Evolutionary conservation across 345 rosid species (phyloP).

Genomic region (Eucalyptus decipiens): DNA sequence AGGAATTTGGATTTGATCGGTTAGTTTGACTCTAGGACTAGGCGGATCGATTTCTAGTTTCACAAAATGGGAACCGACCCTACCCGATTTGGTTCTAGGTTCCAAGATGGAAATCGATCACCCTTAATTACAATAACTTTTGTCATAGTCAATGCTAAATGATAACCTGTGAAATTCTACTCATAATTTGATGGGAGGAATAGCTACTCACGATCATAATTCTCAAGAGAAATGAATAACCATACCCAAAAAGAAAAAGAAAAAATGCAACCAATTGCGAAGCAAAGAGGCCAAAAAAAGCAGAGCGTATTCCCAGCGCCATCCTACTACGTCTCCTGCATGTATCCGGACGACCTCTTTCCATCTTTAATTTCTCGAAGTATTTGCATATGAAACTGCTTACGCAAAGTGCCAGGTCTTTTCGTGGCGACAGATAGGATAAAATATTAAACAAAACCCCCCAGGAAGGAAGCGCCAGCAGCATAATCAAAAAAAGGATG

Average conservation of each 20-base stretch:
- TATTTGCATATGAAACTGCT: background rate
- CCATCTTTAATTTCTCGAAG: too few relatives aligned
- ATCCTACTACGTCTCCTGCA: background rate
- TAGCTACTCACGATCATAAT: background rate
- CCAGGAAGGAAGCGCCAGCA: background rate
- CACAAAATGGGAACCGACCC: background rate
- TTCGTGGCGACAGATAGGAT: background rate
- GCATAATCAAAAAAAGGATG: background rate
- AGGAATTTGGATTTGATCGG: accelerated
- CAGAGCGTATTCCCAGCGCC: background rate
- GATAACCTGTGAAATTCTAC: background rate
- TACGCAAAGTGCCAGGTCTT: background rate
- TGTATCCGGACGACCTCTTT: background rate
- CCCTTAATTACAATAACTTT: background rate
- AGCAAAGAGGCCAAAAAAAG: background rate
- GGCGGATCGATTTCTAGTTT: accelerated
- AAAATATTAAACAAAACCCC: background rate
- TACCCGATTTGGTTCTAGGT: accelerated
- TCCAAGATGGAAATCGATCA: background rate
- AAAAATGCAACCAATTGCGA: too few relatives aligned
- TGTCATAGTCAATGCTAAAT: background rate
- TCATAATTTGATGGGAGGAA: background rate
- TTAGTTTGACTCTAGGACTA: background rate
- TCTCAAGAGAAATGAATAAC: background rate
- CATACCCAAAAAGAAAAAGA: too few relatives aligned